Conservation (phyloP, 179 eudicot genomes). For the Carnegiea gigantea region DNA sequence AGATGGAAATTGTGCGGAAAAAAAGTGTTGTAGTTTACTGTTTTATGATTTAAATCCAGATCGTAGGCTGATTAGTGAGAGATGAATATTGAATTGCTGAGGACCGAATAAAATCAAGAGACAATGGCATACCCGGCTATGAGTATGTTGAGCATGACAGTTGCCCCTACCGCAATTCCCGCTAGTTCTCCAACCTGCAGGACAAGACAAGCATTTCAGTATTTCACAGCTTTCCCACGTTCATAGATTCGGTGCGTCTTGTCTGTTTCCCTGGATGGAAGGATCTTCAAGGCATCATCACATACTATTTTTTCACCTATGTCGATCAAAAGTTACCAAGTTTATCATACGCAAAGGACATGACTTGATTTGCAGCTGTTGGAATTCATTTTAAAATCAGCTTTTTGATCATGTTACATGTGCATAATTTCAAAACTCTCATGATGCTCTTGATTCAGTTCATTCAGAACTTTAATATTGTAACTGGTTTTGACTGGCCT, state of each 20-base stretch:
- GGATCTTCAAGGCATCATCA: neutral
- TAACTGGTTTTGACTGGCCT: neutral
- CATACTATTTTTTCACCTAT: neutral
- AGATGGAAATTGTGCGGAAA: neutral
- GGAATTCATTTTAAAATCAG: neutral
- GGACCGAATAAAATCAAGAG: conserved; percentile 6
- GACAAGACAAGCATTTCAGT: conserved; percentile 11
- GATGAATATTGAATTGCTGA: conserved; percentile 2
- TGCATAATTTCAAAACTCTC: neutral
- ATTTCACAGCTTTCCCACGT: neutral
- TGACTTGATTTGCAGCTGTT: neutral
- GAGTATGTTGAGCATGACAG: conserved; percentile 96
- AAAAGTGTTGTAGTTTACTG: neutral
- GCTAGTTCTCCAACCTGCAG: conserved; percentile 93
- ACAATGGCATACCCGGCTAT: conserved; percentile 71
- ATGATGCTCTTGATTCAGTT: neutral
- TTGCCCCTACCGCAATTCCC: conserved; percentile 98
- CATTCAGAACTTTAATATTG: neutral
- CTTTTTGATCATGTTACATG: neutral
- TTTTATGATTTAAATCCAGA: conserved; percentile 2
- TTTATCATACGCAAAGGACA: conserved; percentile 9
- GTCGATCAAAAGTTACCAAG: neutral
- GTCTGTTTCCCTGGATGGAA: neutral
- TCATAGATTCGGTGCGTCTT: conserved; percentile 5
- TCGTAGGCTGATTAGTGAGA: neutral